Evolutionary conservation across 164 flowering plant species (phyloP).

Genomic region (Vitis rotundifolia): DNA sequence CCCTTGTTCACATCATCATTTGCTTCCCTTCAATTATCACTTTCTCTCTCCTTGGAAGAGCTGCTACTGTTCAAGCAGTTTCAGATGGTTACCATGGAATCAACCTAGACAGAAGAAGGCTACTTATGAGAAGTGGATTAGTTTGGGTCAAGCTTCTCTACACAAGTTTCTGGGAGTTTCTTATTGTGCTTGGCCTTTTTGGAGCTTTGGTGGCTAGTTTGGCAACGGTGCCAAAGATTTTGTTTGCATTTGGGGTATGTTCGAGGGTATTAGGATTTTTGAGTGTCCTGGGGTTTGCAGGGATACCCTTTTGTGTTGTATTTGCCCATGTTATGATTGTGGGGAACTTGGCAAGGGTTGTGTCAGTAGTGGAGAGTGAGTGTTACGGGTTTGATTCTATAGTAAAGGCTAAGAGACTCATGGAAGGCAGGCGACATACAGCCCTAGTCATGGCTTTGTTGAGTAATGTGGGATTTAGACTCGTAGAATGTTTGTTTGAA

Average conservation of each 20-base stretch:
- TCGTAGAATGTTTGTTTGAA: slow-evolving; percentile 37
- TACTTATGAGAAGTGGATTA: slow-evolving; percentile 27
- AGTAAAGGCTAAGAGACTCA: slow-evolving; percentile 27
- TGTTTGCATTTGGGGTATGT: slow-evolving; percentile 17
- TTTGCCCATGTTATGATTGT: slow-evolving; percentile 39
- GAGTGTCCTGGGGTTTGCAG: slow-evolving; percentile 25
- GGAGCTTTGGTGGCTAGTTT: slow-evolving; percentile 23
- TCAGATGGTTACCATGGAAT: slow-evolving; percentile 37
- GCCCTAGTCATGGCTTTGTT: slow-evolving; percentile 33
- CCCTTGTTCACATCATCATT: slow-evolving; percentile 26
- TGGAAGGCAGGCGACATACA: slow-evolving; percentile 29
- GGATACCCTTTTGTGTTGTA: slow-evolving; percentile 32
- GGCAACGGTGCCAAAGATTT: slow-evolving; percentile 18
- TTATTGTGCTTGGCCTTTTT: slow-evolving; percentile 23
- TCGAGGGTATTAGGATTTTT: slow-evolving; percentile 20
- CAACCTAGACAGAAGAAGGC: slow-evolving; percentile 25
- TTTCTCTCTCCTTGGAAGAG: slow-evolving; percentile 39
- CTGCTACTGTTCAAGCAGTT: slow-evolving; percentile 40
- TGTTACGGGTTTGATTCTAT: slow-evolving; percentile 32
- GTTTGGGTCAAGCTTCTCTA: slow-evolving; percentile 43
- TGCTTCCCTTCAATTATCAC: slow-evolving; percentile 40
- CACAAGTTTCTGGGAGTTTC: slow-evolving; percentile 33
- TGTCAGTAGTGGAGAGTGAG: slow-evolving; percentile 32
- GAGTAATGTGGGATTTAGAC: slow-evolving; percentile 30
- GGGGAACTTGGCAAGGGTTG: slow-evolving; percentile 36